phyloP scores from a whole-genome alignment of 75 land plant species.

The Selaginella tamariscina region DNA sequence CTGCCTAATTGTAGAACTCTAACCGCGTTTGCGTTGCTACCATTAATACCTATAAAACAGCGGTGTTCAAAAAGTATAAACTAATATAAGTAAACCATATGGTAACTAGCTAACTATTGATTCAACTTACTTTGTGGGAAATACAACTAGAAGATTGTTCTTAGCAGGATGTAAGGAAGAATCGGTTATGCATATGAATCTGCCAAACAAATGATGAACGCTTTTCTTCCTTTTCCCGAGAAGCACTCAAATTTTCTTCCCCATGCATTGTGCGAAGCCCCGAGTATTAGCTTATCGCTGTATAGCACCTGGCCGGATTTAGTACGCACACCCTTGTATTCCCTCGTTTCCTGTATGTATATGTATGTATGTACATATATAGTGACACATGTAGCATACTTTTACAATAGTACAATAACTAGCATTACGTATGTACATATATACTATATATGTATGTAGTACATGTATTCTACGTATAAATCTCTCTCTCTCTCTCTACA shows the following conservation, averaged over 20 bases:
- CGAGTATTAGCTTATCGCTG: constrained; percentile 49
- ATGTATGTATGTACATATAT: not conserved
- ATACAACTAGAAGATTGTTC: constrained; percentile 48
- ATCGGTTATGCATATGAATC: constrained; percentile 64
- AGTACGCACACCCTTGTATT: constrained; percentile 54
- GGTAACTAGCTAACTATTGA: not conserved
- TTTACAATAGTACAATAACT: too few species aligned
- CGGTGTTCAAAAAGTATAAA: constrained; percentile 1
- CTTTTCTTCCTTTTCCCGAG: not conserved
- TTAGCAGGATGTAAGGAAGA: constrained; percentile 43
- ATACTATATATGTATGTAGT: too few species aligned
- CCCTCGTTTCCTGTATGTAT: constrained; percentile 39
- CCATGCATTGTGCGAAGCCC: constrained; percentile 24
- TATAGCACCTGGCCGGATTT: constrained; percentile 68
- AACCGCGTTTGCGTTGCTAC: constrained; percentile 37
- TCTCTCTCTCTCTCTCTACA: too few species aligned
- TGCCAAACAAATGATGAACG: constrained; percentile 34
- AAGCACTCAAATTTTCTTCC: not conserved
- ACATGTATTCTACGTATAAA: too few species aligned
- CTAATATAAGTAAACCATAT: not conserved
- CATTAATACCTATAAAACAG: constrained; percentile 38
- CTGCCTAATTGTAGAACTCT: constrained; percentile 66
- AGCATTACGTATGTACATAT: too few species aligned
- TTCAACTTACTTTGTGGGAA: constrained; percentile 70
- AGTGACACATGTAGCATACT: not conserved